Evolutionary conservation across 208 protist species (phyloP).

Genomic region (Leishmania mexicana): DNA sequence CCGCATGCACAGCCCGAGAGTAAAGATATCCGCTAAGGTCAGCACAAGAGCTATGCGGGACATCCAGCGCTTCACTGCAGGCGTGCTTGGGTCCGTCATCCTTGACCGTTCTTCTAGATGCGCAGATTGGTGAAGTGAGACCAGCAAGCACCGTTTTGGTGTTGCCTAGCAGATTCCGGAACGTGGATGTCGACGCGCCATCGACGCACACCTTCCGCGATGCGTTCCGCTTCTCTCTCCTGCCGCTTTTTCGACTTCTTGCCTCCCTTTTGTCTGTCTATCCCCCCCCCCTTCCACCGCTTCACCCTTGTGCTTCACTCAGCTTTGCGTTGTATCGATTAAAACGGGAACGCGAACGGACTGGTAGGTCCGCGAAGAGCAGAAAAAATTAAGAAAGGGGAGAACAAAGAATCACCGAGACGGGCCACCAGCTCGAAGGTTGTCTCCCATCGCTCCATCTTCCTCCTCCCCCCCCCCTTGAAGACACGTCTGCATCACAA

Average conservation of each 20-base stretch:
- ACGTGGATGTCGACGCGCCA: not conserved
- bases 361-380: too few species aligned
- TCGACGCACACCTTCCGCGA: not conserved
- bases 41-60: not conserved
- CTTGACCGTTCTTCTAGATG: not conserved
- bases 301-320: not conserved
- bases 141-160: not conserved
- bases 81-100: not conserved
- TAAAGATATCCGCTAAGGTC: not conserved
- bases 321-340: not conserved
- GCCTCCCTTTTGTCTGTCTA: not conserved
- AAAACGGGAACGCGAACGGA: not conserved
- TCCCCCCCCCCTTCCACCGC: not conserved
- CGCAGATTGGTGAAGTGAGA: not conserved
- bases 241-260: not conserved
- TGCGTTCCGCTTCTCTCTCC: not conserved
- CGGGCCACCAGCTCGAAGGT: not conserved
- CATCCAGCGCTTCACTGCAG: not conserved
- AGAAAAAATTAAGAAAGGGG: not conserved
- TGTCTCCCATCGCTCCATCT: not conserved
- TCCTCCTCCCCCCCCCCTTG: not conserved
- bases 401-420: not conserved
- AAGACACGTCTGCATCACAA: not conserved
- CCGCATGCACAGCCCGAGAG: slow-evolving; percentile 1
- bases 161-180: too few species aligned